phyloP scores from a whole-genome alignment of 2,329 filamentous ascomycete genomes.

The Exophiala sp. region DNA sequence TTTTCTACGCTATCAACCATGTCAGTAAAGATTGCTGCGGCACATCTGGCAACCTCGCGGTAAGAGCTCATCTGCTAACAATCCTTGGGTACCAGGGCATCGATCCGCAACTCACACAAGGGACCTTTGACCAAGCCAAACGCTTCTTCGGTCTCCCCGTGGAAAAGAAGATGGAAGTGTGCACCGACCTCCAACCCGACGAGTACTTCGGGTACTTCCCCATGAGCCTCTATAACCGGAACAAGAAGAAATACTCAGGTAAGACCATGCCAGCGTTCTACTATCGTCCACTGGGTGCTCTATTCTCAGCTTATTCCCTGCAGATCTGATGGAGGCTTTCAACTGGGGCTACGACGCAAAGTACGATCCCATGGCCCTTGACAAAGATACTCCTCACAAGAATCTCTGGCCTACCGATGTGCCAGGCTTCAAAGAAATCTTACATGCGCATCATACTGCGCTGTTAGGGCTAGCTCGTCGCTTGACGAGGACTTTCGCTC shows the following conservation, averaged over 20 bases:
- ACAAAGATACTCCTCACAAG: constrained; percentile 20
- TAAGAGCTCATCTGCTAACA: too few relatives aligned
- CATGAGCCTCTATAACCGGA: constrained; percentile 10
- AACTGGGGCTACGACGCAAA: constrained; percentile 11
- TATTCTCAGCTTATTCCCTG: neutral
- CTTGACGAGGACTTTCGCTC: constrained; percentile 37
- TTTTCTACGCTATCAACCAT: constrained; percentile 36
- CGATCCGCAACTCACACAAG: constrained; percentile 31
- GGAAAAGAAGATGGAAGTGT: constrained; percentile 45
- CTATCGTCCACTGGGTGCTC: neutral
- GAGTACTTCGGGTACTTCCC: constrained; percentile 14
- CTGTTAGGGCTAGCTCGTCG: constrained; percentile 27
- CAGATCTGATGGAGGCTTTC: constrained; percentile 13
- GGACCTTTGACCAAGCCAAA: constrained; percentile 37
- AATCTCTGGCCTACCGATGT: constrained; percentile 25
- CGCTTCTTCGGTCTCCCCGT: constrained; percentile 41
- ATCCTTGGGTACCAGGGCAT: constrained; percentile 37
- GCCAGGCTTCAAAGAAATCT: constrained; percentile 4
- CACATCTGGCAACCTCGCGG: too few relatives aligned
- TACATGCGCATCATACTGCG: constrained; percentile 7
- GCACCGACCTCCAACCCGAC: constrained; percentile 30
- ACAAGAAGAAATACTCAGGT: constrained; percentile 9
- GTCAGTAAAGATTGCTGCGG: too few relatives aligned
- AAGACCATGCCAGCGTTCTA: neutral
- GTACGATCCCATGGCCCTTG: constrained; percentile 17